Base-by-base conservation (phyloP, 495 filamentous ascomycete species). In the Viridothelium virens region DNA sequence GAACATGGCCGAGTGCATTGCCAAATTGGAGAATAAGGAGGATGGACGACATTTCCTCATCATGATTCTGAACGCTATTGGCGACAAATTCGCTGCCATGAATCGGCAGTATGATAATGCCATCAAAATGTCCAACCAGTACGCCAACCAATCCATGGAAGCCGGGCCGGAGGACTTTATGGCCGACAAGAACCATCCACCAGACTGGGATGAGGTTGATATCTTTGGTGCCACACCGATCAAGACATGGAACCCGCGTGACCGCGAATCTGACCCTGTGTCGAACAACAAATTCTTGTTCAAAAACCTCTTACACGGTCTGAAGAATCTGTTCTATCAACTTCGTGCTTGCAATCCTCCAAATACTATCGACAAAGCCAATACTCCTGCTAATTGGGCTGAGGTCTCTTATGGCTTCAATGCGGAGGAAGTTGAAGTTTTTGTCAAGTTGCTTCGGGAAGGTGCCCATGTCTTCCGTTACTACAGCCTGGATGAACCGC, bases 231-330 rank as follows among this genome's bases (percentile, higher is more conserved):
- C 95, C 7, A 94, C 91, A 70, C 95, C 95, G 0, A 97, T 99
- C 77, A 96, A 95, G 77, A 92, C 90, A 0, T 91, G 91, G 2
- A 96, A 91, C 71, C 92, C 94, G 10, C 86, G 94, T 25, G 95
- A 99, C 70, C 86, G 94, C 37, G 90, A 86, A 47, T 87, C 89
- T 14, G 92, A 97, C 75, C 93, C 95, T 0, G 91, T 97, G n/a
- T 87, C 88, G 34, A 95, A 99, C 74, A 99, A 97, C 77, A 94
- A 97, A 70, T 99, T 97, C 72, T 78, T 99, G 1, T 97, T 99
- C 80, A 95, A 91, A 77, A 99, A 97, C 70, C 79, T 99, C n/a
- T 89, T 99, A 80, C 95, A 95, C 71, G 95, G 95, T 0, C 78
- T 99, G 11, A 99, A 97, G 74, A 96, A 91, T 71, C 93, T 96